Percentiles rank a stretch among this genome's conserved stretches.
Conservation (phyloP, 2,329 filamentous ascomycete species). For the Corinectria fuckeliana region DNA sequence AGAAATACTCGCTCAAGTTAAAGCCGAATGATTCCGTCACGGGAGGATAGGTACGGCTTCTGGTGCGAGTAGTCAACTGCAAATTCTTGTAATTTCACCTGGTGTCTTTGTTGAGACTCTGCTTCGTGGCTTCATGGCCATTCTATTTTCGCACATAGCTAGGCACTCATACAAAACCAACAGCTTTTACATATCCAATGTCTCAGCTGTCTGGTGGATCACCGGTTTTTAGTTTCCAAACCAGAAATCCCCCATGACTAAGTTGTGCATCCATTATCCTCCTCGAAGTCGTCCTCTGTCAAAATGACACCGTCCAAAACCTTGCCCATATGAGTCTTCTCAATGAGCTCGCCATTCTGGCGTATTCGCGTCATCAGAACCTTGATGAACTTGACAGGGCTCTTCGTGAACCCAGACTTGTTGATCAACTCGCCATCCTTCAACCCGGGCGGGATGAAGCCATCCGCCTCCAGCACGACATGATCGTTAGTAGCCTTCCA, state of each 20-base stretch:
- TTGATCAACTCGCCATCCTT: conserved; percentile 12
- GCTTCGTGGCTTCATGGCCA: neutral
- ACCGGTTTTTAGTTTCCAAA: neutral
- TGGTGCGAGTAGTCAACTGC: neutral
- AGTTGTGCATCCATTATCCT: neutral
- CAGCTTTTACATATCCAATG: neutral
- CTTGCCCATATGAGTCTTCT: conserved; percentile 50
- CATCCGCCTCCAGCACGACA: conserved; percentile 27
- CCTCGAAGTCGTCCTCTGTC: conserved; percentile 26
- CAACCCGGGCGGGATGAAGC: conserved; percentile 42
- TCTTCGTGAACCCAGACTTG: conserved; percentile 37
- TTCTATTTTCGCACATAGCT: neutral
- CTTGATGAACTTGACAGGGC: conserved; percentile 48
- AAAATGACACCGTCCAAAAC: conserved; percentile 44
- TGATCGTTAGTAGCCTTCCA: conserved; percentile 37
- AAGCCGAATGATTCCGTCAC: too few relatives aligned
- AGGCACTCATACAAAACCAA: neutral
- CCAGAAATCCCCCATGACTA: neutral
- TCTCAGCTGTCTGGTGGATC: neutral
- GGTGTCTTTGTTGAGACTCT: neutral
- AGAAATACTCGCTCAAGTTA: too few relatives aligned
- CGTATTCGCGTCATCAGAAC: conserved; percentile 46
- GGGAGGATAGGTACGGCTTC: too few relatives aligned
- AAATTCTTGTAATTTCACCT: neutral
- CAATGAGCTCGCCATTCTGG: conserved; percentile 45